Conservation (phyloP, 345 rosid species). For the Eucalyptus sp. region DNA sequence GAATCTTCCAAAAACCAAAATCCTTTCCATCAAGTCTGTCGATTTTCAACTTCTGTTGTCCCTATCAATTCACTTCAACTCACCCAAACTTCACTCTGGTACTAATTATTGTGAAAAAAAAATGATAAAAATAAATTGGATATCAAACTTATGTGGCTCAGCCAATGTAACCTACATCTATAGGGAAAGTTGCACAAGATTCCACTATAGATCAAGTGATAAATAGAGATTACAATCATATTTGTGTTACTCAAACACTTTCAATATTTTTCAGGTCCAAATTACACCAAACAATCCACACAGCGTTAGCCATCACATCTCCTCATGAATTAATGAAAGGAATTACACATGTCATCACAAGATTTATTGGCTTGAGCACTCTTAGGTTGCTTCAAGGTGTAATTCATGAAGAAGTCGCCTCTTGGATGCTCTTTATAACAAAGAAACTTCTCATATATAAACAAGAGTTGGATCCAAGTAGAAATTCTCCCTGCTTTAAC, state of each 20-base stretch:
- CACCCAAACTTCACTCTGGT: background rate
- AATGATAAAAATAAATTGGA: background rate
- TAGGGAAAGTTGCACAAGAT: background rate
- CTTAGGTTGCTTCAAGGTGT: background rate
- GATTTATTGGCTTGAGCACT: background rate
- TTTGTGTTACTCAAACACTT: background rate
- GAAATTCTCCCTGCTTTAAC: background rate
- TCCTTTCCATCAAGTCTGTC: background rate
- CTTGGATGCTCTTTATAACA: background rate
- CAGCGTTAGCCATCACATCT: background rate
- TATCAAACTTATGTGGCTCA: background rate
- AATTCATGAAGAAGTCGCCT: background rate
- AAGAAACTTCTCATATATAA: background rate
- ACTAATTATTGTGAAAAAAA: background rate
- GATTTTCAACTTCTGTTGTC: background rate
- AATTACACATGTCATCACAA: background rate
- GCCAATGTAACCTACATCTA: background rate
- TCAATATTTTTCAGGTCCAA: accelerated
- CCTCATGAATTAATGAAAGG: background rate
- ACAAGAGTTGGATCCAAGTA: background rate
- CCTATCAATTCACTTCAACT: background rate
- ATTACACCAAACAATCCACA: background rate
- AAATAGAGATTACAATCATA: background rate
- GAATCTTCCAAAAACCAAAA: background rate
- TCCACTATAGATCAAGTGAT: background rate